Evolutionary conservation across 2,329 filamentous ascomycete species (phyloP), one percentile per base, ranked within the genome.

Genomic region (Tolypocladium album): DNA sequence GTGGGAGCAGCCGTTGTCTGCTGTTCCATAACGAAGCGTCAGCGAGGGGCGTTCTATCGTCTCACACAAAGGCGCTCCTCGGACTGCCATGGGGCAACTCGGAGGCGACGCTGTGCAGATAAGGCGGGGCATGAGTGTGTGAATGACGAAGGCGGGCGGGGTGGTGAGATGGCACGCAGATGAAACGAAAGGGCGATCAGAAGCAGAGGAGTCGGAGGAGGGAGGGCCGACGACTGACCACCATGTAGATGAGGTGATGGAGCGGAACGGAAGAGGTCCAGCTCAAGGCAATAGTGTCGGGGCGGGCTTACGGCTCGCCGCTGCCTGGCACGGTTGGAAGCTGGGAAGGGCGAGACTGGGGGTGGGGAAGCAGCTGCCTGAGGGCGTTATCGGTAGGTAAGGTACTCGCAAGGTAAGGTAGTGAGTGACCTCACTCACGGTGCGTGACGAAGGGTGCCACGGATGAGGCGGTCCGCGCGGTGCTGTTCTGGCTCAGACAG

Each of bases 21-120:
- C 74, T 76, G 73, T 80, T 81, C 79, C 81, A 82, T 83, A 72
- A 78, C 78, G 78, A 75, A 72, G 69, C 70, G 68, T 69, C 64
- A 70, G 67, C 66, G 59, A 65, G 60, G 13, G 62, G 60, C 45
- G 36, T 36, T 63, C 56, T 57, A 64, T 58, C 62, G 63, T 68
- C 64, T 68, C 62, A 67, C 66, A 67, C 66, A 61, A 13, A 62
- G 66, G 53, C 43, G 40, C 56, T 52, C 24, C 24, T 53, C 43
- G 34, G 55, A 5, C 55, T 43, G 47, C 42, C 59, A 55, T 60
- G 56, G 34, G 52, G 42, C 58, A 52, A 55, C 40, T 58, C 42
- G 40, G 36, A 52, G 50, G 53, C 52, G 60, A 57, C n/a, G 42
- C 24, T 56, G 39, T 8, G 45, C 27, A 13, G 57, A 56, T 27